Evolutionary conservation across 176 grass and related monocot genomes (phyloP), one percentile per base, ranked within the genome.

Genomic region (Oryza glumipatula): DNA sequence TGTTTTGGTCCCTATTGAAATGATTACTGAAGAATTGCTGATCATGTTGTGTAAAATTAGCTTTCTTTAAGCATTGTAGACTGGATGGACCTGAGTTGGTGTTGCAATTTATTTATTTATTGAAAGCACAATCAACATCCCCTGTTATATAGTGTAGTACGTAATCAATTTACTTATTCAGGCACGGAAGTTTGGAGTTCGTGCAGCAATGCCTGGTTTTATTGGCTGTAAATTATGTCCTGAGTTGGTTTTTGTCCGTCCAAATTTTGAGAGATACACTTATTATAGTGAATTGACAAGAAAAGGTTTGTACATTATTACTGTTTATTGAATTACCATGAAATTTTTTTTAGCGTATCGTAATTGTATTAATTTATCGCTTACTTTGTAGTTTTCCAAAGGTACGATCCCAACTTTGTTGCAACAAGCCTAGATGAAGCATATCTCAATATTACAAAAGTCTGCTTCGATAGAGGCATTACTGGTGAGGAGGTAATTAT

Each of bases 121-220:
- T 47, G 33, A 72, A 86, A 56, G 11, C 47, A 17, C 26, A 73
- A 63, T 33, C 79, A 73, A 66, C 41, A 38, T 39, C 41, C 8
- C 6, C 6, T 41, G 60, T 71, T 85, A 82, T 72, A 22, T 85
- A 49, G 70, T 78, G 4, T 19, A 43, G 4, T 24, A 2, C 76
- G 12, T 82, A 86, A 81, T 49, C 68, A 15, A 17, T 60, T 82
- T 73, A 81, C 84, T 91, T 11, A 77, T 85, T 65, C 88, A 98
- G 96, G 96, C 91, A 23, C 79, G 91, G 1, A 98, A 98, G 45
- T 98, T 90, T 86, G 96, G 96, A 45, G 88, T 98, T 35, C 91
- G 96, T 92, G 96, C 96, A 81, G 96, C 96, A 69, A 98, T 98
- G 96, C 96, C 96, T 85, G 96, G 96, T 87, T 98, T 98, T 85